Evolutionary conservation across 31 red algal species (phyloP).

Genomic region (Porphyra umbilicalis): DNA sequence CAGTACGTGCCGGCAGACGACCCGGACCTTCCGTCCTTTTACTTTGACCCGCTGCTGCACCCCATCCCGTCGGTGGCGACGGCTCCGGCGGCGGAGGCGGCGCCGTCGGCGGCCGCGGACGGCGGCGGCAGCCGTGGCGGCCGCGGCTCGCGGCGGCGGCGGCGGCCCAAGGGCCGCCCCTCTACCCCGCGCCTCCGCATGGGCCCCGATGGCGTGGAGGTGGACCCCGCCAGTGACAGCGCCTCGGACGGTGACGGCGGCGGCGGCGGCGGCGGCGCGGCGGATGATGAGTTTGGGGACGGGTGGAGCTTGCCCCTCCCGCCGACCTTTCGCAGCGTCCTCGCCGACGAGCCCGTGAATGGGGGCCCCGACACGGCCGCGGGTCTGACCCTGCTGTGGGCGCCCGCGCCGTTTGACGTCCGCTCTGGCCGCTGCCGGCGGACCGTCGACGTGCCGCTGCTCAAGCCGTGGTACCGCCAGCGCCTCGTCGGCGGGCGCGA

Average conservation of each 20-base stretch:
- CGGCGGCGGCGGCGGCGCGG: conserved; percentile 28
- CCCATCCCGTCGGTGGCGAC: conserved; percentile 41
- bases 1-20: conserved; percentile 64
- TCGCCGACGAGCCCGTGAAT: conserved; percentile 54
- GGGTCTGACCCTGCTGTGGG: conserved; percentile 65
- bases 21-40: conserved; percentile 82
- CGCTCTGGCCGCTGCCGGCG: conserved; percentile 56
- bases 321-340: conserved; percentile 36
- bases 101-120: background rate
- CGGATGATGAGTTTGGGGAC: conserved; percentile 24
- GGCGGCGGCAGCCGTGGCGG: background rate
- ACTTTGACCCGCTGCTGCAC: conserved; percentile 73
- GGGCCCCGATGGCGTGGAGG: background rate
- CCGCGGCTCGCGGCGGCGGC: background rate
- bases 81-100: no score
- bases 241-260: background rate
- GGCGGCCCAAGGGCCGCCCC: background rate
- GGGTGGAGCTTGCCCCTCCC: conserved; percentile 36
- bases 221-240: background rate
- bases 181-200: background rate
- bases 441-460: conserved; percentile 73
- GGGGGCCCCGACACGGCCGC: conserved; percentile 46
- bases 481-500: conserved; percentile 8
- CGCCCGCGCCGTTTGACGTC: conserved; percentile 71
- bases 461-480: conserved; percentile 82